Conservation (phyloP, 306 rosid species). For the Gleditsia sinensis region DNA sequence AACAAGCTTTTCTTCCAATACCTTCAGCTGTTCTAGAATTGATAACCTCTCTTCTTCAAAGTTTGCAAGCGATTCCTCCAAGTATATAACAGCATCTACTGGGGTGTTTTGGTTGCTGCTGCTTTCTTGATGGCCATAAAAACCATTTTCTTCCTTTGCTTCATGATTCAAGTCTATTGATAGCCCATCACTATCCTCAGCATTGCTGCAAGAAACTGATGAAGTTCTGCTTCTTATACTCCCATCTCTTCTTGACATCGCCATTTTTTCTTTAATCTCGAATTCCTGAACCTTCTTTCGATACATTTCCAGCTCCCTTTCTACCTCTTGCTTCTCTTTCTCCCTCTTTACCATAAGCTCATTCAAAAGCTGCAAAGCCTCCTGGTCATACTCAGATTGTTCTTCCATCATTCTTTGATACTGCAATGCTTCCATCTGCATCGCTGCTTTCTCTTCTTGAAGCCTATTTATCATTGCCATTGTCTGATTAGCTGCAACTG, state of each 20-base stretch:
- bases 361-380: constrained; percentile 89
- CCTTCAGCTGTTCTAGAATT: constrained; percentile 79
- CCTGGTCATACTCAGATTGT: constrained; percentile 95
- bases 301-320: constrained; percentile 70
- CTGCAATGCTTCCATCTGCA: constrained; percentile 99
- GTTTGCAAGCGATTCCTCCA: constrained; percentile 73
- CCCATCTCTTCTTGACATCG: constrained; percentile 55
- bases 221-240: constrained; percentile 70
- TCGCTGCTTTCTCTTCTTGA: constrained; percentile 94
- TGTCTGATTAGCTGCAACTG: constrained; percentile 88
- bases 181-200: constrained; percentile 71
- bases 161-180: constrained; percentile 70
- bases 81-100: constrained; percentile 61
- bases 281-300: constrained; percentile 71
- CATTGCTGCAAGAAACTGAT: constrained; percentile 74
- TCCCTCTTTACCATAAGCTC: constrained; percentile 88
- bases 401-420: constrained; percentile 99
- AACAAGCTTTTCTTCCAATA: constrained; percentile 81
- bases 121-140: constrained; percentile 47
- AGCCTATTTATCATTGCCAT: constrained; percentile 99
- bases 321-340: constrained; percentile 82
- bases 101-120: constrained; percentile 71
- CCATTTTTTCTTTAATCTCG: constrained; percentile 67
- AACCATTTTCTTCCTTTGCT: constrained; percentile 65
- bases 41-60: constrained; percentile 92